phyloP scores from a whole-genome alignment of 2,329 filamentous ascomycete species.

The Neodidymelliopsis sp. region DNA sequence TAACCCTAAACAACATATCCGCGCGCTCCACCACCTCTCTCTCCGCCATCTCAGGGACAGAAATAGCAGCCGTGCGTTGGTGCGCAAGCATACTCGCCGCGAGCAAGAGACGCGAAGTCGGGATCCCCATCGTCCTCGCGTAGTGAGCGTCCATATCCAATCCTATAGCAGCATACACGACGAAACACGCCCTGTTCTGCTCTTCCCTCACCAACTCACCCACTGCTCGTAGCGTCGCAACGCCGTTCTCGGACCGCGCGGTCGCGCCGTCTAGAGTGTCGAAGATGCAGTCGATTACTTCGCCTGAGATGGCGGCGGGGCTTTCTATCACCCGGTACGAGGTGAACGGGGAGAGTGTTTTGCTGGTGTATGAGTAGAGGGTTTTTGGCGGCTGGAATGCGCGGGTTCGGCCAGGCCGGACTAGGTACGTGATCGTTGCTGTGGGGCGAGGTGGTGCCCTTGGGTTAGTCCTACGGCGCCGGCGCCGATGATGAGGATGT shows the following conservation, averaged over 20 bases:
- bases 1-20: conserved; percentile 21
- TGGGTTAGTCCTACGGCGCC: conserved; percentile 31
- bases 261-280: conserved; percentile 33
- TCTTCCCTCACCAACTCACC: conserved; percentile 24
- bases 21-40: conserved; percentile 16
- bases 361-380: conserved; percentile 31
- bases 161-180: conserved; percentile 27
- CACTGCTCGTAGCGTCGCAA: conserved; percentile 20
- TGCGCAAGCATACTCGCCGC: conserved; percentile 29
- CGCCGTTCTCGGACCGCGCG: conserved; percentile 27
- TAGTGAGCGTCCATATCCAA: conserved; percentile 29
- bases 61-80: conserved; percentile 25
- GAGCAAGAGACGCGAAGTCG: conserved; percentile 16
- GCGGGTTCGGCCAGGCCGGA: conserved; percentile 28
- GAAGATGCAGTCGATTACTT: conserved; percentile 27
- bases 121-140: conserved; percentile 13
- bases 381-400: conserved; percentile 28
- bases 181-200: conserved; percentile 11
- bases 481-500: conserved; percentile 31
- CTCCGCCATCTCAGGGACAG: conserved; percentile 17
- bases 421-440: conserved; percentile 33
- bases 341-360: conserved; percentile 22
- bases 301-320: conserved; percentile 19
- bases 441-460: conserved; percentile 28
- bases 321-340: conserved; percentile 30